Evolutionary conservation across 169 alveolate genomes (phyloP).

Genomic region (Cryptosporidium canis): DNA sequence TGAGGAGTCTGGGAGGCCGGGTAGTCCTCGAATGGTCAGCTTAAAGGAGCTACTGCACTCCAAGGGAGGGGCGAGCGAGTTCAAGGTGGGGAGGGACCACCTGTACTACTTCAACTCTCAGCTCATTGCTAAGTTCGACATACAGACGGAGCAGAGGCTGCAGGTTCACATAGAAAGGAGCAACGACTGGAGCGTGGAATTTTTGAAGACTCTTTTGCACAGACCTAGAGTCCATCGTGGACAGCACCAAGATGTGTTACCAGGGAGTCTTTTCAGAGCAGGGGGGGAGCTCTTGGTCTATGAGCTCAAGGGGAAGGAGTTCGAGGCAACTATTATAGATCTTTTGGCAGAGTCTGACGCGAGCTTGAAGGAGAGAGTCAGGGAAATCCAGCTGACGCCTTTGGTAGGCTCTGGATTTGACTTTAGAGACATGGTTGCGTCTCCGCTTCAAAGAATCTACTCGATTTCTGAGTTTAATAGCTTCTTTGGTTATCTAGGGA

Average conservation of each 20-base stretch:
- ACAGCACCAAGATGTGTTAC: not conserved
- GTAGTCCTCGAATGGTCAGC: not conserved
- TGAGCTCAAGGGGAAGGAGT: not conserved
- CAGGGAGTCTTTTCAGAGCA: not conserved
- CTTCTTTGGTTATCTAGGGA: conserved; percentile 6
- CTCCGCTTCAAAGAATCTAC: not conserved
- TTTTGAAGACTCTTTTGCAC: not conserved
- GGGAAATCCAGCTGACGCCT: not conserved
- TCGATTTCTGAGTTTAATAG: conserved; percentile 27
- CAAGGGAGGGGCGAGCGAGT: not conserved
- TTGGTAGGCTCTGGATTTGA: not conserved
- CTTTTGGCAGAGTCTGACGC: not conserved
- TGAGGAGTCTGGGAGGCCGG: not conserved
- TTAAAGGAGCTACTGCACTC: conserved; percentile 24
- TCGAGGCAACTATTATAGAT: conserved; percentile 26
- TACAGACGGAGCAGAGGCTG: not conserved
- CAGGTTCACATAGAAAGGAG: conserved; percentile 6
- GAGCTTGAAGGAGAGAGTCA: not conserved
- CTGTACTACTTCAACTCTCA: conserved; percentile 26
- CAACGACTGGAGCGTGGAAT: conserved; percentile 1
- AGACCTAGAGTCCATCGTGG: not conserved
- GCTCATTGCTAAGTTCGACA: conserved; percentile 30
- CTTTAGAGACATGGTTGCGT: not conserved
- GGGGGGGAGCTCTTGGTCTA: not conserved
- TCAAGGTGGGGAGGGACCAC: not conserved